A percentile compares a stretch with the other conserved stretches of the same genome.
These are phyloP conservation scores for Ambrosia hybrid DNA, from an alignment of 140 eudicot species.

Conservation along the genomic window DNA sequence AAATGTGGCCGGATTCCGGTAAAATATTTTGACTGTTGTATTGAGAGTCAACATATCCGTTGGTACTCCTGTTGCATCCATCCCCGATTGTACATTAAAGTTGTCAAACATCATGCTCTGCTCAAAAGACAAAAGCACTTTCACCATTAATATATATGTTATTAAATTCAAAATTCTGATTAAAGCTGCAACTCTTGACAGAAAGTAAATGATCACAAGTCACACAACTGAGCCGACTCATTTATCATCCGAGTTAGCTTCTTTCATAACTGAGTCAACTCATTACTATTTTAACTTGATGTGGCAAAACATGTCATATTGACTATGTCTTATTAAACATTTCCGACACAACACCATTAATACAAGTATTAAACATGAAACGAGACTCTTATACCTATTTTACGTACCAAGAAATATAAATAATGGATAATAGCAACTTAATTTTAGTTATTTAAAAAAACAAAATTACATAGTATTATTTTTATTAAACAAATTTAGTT, in stretches of 20 bases:
- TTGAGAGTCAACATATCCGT: conserved; percentile 90
- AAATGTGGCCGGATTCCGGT: conserved; percentile 71
- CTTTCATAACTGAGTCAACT: not conserved
- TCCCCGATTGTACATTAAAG: conserved; percentile 79
- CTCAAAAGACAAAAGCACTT: conserved; percentile 22
- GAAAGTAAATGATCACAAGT: conserved; percentile 22
- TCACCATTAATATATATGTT: not conserved
- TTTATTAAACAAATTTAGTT: no score
- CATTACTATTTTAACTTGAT: not conserved
- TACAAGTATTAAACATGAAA: no score
- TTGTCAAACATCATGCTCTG: conserved; percentile 75
- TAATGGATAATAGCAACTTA: no score
- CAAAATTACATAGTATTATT: no score
- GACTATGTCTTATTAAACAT: no score
- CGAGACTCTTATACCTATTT: no score
- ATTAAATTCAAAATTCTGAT: conserved; percentile 9
- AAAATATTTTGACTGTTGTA: conserved; percentile 72
- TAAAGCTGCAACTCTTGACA: conserved; percentile 34
- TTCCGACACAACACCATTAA: no score
- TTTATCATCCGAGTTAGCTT: not conserved
- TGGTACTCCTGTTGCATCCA: conserved; percentile 80
- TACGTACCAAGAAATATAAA: no score
- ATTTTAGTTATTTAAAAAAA: no score
- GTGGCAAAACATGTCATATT: no score
- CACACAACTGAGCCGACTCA: conserved; percentile 26